Conservation (phyloP, 371 early-diverging fungal genomes). For the Mucor racemosus region DNA sequence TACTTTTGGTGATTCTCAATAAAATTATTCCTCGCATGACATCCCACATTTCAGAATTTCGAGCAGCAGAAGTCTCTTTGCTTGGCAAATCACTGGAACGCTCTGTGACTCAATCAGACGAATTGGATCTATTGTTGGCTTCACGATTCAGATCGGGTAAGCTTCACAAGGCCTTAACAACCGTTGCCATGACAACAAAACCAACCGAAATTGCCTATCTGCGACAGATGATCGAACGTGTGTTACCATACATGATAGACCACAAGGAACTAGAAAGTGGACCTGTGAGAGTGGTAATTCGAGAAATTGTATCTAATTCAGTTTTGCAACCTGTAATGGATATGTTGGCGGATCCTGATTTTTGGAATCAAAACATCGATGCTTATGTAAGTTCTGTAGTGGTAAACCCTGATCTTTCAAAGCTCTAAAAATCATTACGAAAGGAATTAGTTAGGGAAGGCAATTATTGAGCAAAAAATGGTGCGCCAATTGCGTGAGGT, state of each 20-base stretch:
- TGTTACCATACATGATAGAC: constrained; percentile 68
- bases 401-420: not conserved
- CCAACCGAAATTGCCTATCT: constrained; percentile 69
- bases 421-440: not conserved
- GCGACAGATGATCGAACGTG: constrained; percentile 62
- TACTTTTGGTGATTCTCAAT: constrained; percentile 60
- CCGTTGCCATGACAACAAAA: constrained; percentile 50
- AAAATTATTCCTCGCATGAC: constrained; percentile 71
- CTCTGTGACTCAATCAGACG: constrained; percentile 60
- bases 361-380: constrained; percentile 80
- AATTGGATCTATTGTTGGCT: constrained; percentile 67
- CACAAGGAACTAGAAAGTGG: constrained; percentile 58
- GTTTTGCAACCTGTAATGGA: constrained; percentile 76
- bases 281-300: constrained; percentile 64
- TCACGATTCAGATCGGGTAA: constrained; percentile 63
- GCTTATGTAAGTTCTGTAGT: constrained; percentile 46
- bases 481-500: constrained; percentile 75
- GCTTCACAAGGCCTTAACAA: constrained; percentile 65
- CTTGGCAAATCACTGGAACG: constrained; percentile 60
- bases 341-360: constrained; percentile 82
- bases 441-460: constrained; percentile 55
- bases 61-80: constrained; percentile 65
- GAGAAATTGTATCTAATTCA: constrained; percentile 76
- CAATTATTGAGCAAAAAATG: constrained; percentile 73
- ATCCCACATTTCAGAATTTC: constrained; percentile 70